phyloP scores from a whole-genome alignment of 371 early-diverging fungal genomes.

The Mortierella sp. region DNA sequence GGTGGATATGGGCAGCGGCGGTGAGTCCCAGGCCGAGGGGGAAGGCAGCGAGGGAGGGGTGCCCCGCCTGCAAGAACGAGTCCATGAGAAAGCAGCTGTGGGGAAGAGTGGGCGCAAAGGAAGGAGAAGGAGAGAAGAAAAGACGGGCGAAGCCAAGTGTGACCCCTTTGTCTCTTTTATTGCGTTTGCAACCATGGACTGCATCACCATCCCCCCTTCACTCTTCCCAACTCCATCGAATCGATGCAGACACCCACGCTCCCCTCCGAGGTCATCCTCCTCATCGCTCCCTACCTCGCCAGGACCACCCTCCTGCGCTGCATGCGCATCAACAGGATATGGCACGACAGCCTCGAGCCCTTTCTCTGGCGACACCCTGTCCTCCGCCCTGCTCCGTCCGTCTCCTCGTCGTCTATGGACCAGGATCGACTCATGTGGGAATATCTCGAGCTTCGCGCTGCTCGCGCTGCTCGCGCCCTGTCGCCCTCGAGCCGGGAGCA shows the following conservation, averaged over 20 bases:
- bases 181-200: too few species aligned
- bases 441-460: too few species aligned
- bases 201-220: background rate
- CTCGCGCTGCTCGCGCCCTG: too few species aligned
- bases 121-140: too few species aligned
- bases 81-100: too few species aligned
- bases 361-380: background rate
- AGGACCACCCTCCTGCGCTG: background rate
- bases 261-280: background rate
- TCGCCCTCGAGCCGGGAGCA: too few species aligned
- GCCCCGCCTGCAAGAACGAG: background rate
- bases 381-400: too few species aligned
- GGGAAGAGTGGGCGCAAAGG: too few species aligned
- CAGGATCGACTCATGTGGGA: too few species aligned
- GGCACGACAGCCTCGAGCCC: background rate
- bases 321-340: background rate
- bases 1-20: conserved; percentile 37
- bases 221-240: background rate
- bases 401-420: too few species aligned
- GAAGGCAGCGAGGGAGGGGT: conserved; percentile 10
- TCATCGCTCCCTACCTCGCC: background rate
- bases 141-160: too few species aligned
- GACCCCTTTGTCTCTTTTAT: too few species aligned
- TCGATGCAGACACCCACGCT: background rate
- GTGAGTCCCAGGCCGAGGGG: conserved; percentile 34